Conservation (phyloP, 2,329 filamentous ascomycete species). For the Chaetomium olivaceum region DNA sequence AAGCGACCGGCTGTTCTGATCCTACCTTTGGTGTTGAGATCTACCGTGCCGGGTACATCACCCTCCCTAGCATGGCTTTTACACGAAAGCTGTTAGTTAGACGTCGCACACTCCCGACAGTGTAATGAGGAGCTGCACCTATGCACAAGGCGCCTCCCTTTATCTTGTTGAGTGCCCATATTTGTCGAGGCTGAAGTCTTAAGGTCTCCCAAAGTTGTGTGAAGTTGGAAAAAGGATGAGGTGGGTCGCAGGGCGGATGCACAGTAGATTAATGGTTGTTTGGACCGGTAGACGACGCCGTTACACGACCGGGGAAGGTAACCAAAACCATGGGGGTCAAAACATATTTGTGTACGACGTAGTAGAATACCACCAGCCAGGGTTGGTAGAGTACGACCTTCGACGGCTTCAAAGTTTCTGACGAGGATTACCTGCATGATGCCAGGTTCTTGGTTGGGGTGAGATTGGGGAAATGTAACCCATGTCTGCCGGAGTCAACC, state of each 20-base stretch:
- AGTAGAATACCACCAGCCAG: neutral
- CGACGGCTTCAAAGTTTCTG: neutral
- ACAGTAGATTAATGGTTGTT: neutral
- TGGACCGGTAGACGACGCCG: neutral
- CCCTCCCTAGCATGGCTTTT: slow-evolving; percentile 29
- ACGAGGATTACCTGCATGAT: neutral
- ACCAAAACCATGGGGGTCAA: too few species aligned
- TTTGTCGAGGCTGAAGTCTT: neutral
- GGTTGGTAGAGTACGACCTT: neutral
- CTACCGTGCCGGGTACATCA: slow-evolving; percentile 29
- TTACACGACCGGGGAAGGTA: neutral
- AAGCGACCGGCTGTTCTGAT: neutral
- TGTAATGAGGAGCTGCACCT: slow-evolving; percentile 4
- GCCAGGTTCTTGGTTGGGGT: neutral
- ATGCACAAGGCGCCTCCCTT: slow-evolving; percentile 13
- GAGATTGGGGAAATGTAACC: slow-evolving; percentile 4
- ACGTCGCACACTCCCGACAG: neutral
- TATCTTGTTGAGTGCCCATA: slow-evolving; percentile 5
- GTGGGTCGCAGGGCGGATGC: neutral
- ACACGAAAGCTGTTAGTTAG: neutral
- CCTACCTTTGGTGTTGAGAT: slow-evolving; percentile 21
- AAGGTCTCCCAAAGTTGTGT: neutral
- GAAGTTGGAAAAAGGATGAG: neutral
- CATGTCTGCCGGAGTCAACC: neutral
- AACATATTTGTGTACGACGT: too few species aligned